Conservation (phyloP, 306 rosid genomes). For the Fagus crenata region DNA sequence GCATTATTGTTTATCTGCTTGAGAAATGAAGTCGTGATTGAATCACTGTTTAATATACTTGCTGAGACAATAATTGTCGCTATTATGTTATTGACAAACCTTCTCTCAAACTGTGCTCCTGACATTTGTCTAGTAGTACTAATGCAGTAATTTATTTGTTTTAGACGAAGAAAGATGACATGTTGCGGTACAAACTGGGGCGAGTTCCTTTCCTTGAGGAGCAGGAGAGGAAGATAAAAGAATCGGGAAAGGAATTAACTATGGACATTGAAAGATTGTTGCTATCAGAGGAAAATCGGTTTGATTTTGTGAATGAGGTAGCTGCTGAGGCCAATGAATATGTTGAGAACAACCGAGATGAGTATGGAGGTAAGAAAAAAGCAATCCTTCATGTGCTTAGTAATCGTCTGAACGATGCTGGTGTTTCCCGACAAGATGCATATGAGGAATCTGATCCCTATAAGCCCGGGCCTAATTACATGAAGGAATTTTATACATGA, state of each 20-base stretch:
- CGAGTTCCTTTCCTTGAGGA: conserved; percentile 90
- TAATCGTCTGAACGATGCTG: conserved; percentile 73
- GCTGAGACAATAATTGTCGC: not conserved
- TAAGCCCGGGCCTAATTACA: conserved; percentile 71
- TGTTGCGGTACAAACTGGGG: conserved; percentile 52
- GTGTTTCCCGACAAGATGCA: conserved; percentile 75
- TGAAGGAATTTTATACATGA: conserved; percentile 57
- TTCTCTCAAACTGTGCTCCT: conserved; percentile 8
- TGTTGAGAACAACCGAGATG: conserved; percentile 74
- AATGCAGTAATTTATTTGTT: conserved; percentile 25
- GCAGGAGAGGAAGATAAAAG: conserved; percentile 74
- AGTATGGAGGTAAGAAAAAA: conserved; percentile 80
- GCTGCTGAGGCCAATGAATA: conserved; percentile 83
- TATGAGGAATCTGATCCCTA: conserved; percentile 73
- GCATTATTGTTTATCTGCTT: not conserved
- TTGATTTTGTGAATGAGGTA: conserved; percentile 82
- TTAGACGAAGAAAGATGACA: conserved; percentile 68
- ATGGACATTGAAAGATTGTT: conserved; percentile 72
- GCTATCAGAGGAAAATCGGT: conserved; percentile 76
- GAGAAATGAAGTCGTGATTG: not conserved
- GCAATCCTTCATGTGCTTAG: conserved; percentile 90
- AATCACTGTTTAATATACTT: not conserved
- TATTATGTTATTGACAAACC: conserved; percentile 17
- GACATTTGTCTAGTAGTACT: conserved; percentile 15
- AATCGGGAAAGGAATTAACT: conserved; percentile 63